Evolutionary conservation across 768 basidiomycete genomes (phyloP), one percentile per base, ranked within the genome.

Genomic region (Pulveroboletus sp.): DNA sequence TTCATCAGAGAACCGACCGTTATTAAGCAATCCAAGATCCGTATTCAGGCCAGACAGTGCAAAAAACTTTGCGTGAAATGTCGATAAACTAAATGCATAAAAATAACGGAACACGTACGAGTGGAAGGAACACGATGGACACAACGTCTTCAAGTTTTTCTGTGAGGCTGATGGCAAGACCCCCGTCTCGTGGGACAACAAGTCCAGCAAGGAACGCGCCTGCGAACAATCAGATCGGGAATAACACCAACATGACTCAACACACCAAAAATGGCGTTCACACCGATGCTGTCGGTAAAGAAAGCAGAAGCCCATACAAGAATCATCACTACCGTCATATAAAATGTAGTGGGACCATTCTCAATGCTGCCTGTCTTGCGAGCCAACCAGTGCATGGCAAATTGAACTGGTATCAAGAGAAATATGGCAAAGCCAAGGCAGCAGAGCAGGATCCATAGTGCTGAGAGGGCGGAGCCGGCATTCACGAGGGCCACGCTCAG

Each of bases 101-200:
- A 14, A 7, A 19, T 21, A 43, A 34, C 11, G 21, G n/a, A 19
- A 25, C 23, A 48, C 43, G 52, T 61, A 90, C 89, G 43, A 95
- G 72, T 4, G 94, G 94, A 12, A 97, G 70, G 69, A 97, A 94
- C 37, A 94, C 83, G 50, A 94, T 85, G 0, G 89, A 71, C 3
- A 94, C 89, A 78, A 95, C 84, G 69, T 97, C 95, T 69, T 99
- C 97, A n/a, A 98, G 72, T 62, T 95, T 97, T 59, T 95, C 91
- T 0, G 90, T 93, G n/a, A 98, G 71, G 0, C 84, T 75, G 43
- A 94, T 90, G 1, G 87, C 82, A 31, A 99, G 82, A 3, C 87
- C 87, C 3, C 90, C 90, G 59, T 94, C 87, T 24, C 92, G 82
- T 2, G 97, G 95, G 8, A 97, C 85, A 46, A 87, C 79, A 38